These are phyloP conservation scores for Zygosaccharomyces bailii DNA, from an alignment of 805 yeast genomes.

Conservation along the genomic window DNA sequence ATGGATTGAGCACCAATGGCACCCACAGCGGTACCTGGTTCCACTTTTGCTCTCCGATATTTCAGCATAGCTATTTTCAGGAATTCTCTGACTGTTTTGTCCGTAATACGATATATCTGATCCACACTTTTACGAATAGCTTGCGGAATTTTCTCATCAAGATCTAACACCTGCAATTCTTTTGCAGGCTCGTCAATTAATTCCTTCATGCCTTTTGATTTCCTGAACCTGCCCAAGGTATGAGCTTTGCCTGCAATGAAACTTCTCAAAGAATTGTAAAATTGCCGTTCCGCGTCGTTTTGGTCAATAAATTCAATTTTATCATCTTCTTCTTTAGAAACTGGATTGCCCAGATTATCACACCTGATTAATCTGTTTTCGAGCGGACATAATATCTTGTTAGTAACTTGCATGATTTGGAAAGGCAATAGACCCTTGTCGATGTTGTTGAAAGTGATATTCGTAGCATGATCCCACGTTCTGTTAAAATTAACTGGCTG, in stretches of 20 bases:
- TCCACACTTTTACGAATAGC: slow-evolving; percentile 47
- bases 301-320: slow-evolving; percentile 73
- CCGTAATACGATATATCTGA: slow-evolving; percentile 67
- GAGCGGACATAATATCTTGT: slow-evolving; percentile 56
- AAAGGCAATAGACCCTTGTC: slow-evolving; percentile 66
- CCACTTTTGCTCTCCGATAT: slow-evolving; percentile 86
- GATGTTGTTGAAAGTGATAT: slow-evolving; percentile 58
- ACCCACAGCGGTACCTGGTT: slow-evolving; percentile 99
- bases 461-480: slow-evolving; percentile 90
- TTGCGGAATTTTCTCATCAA: slow-evolving; percentile 39
- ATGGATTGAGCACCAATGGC: slow-evolving; percentile 99
- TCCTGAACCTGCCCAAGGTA: slow-evolving; percentile 55
- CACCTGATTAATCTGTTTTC: slow-evolving; percentile 57
- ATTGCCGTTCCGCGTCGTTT: slow-evolving; percentile 81
- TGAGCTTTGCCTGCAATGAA: slow-evolving; percentile 58
- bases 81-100: slow-evolving; percentile 57
- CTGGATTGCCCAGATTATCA: slow-evolving; percentile 66
- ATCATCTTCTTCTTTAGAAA: slow-evolving; percentile 43
- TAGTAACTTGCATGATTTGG: slow-evolving; percentile 55
- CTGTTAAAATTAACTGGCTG: slow-evolving; percentile 89
- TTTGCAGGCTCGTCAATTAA: slow-evolving; percentile 43
- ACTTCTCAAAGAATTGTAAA: slow-evolving; percentile 69
- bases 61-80: slow-evolving; percentile 73
- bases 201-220: slow-evolving; percentile 47
- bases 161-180: slow-evolving; percentile 42